Evolutionary conservation across 2,329 filamentous ascomycete genomes (phyloP), one percentile per base, ranked within the genome.

Genomic region (Penicillium sp.): DNA sequence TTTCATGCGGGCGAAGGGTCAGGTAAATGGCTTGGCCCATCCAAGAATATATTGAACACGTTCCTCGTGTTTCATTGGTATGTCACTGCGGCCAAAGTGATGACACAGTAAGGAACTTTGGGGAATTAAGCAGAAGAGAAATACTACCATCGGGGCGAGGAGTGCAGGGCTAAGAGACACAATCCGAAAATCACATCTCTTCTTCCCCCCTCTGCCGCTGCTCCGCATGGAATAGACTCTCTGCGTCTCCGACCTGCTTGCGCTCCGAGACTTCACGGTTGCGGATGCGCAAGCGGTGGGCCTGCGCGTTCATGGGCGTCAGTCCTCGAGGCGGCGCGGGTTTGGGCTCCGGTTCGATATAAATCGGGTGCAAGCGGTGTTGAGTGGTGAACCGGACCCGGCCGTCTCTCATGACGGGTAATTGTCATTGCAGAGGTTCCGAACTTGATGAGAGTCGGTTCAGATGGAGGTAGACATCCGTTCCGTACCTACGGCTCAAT

Each of bases 401-500:
- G 65, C 78, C 78, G 70, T 83, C 84, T 79, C 85, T 88, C 84
- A 83, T 89, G 85, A 87, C 85, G 77, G 84, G 83, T 90, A 80
- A 79, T 74, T 72, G 71, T 80, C 93, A 97, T 87, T 96, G 91
- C 36, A 98, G 76, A 52, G 93, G 93, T 68, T 98, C 93, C 17
- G 90, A 96, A 25, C 88, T 95, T 53, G 88, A 95, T 29, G 89
- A 95, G 17, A 98, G 78, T 40, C 93, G 82, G 73, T 98, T 98
- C 35, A 98, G 81, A 67, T 98, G 93, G 33, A 98, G 85, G 71
- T 98, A 98, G 36, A 97, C 93, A 63, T 98, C 93, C 35, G 93
- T 98, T 52, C 93, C 93, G 68, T 98, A 98, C 43, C 91, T 95
- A 26, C 7, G 14, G 6, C 8, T 11, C 7, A 56, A 18, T 34